A percentile compares a stretch with the other conserved stretches of the same genome.
These are phyloP conservation scores for Phytopythium cucurbitacearum DNA, from an alignment of 352 stramenopile genomes.

Conservation along the genomic window DNA sequence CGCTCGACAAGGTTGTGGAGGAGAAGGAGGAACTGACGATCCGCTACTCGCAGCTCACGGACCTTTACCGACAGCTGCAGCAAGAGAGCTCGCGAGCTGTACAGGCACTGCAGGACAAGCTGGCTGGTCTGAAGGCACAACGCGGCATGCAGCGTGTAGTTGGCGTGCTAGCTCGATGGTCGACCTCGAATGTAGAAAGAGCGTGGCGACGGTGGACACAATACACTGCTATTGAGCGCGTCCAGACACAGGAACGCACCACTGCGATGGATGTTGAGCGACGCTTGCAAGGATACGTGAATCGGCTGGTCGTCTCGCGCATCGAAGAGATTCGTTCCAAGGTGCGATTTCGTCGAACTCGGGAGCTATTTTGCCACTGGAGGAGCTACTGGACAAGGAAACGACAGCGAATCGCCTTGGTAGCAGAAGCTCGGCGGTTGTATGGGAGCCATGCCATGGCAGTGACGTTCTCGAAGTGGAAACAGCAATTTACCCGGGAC, in stretches of 20 bases:
- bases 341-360: neutral
- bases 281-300: neutral
- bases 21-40: constrained; percentile 68
- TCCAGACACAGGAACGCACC: neutral
- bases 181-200: constrained; percentile 17
- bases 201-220: constrained; percentile 40
- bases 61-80: constrained; percentile 30
- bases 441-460: too few relatives aligned
- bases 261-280: neutral
- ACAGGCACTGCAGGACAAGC: constrained; percentile 13
- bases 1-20: constrained; percentile 46
- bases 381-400: constrained; percentile 3
- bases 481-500: too few relatives aligned
- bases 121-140: constrained; percentile 13
- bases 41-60: constrained; percentile 30
- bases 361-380: constrained; percentile 12
- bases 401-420: too few relatives aligned
- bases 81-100: constrained; percentile 17
- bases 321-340: neutral
- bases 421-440: too few relatives aligned
- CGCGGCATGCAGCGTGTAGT: constrained; percentile 17
- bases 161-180: constrained; percentile 25
- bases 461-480: too few relatives aligned
- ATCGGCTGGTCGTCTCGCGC: neutral
- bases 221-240: neutral